A percentile compares a stretch with the other conserved stretches of the same genome.
These are phyloP conservation scores for Trichoderma sp. DNA, from an alignment of 2,329 filamentous ascomycete species.

Conservation along the genomic window DNA sequence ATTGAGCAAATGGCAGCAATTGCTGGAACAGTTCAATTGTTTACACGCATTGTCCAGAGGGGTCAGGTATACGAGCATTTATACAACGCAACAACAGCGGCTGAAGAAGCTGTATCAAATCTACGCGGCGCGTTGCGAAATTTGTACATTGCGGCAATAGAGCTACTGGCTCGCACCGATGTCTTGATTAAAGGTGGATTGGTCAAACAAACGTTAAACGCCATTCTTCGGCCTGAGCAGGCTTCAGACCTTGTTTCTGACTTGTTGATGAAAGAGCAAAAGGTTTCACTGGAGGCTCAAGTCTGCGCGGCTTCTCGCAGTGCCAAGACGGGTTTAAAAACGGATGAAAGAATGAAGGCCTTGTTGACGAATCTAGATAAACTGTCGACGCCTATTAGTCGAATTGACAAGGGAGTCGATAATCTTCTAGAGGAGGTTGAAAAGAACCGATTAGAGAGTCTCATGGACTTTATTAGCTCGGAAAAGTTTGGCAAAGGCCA, in stretches of 20 bases:
- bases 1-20: slow-evolving; percentile 15
- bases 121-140: neutral
- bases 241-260: neutral
- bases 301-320: neutral
- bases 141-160: slow-evolving; percentile 7
- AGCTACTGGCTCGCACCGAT: neutral
- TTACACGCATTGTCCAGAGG: neutral
- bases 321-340: neutral
- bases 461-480: slow-evolving; percentile 7
- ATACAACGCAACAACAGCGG: neutral
- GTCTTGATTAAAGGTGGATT: neutral
- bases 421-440: neutral
- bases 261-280: neutral
- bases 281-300: neutral
- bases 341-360: neutral
- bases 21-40: slow-evolving; percentile 1
- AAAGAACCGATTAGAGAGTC: neutral
- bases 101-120: neutral
- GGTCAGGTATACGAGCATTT: slow-evolving; percentile 12
- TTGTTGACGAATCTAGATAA: neutral
- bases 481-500: neutral
- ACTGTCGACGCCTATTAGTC: neutral
- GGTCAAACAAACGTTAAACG: neutral
- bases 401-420: neutral
- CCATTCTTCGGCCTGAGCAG: neutral